Base-by-base conservation (phyloP, 2,329 filamentous ascomycete species). In the Scorias spongiosa region DNA sequence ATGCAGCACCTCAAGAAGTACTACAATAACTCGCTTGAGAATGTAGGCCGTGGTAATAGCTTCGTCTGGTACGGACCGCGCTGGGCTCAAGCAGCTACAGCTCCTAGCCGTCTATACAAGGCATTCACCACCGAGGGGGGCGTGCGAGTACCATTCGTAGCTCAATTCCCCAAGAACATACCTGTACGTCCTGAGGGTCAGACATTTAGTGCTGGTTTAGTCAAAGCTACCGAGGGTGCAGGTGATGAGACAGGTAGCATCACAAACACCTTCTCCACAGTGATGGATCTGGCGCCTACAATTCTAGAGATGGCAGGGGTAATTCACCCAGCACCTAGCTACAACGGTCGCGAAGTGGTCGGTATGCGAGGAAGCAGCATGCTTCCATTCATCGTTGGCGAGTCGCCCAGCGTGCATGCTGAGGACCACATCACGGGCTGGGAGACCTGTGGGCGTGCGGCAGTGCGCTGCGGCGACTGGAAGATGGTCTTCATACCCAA, bases 51-150 rank as follows among this genome's bases (percentile, higher is more conserved):
- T 41, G 70, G 60, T 40, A 63, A 76, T 54, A 72, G 68, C 2
- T 78, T 75, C 54, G 69, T 76, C 46, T 78, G 74, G 74, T 78
- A 78, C 49, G 74, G 75, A 1, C 70, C 70, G 2, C 67, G 67
- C 11, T 75, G 74, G 71, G 73, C 72, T 1, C 66, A 70, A 53
- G 71, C 70, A 28, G 65, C 70, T 10, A 74, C 71, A 1, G 70
- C 71, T 1, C 70, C 70, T 1, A 67, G 63, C 10, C 58, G 66
- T 28, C 54, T 67, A 18, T 73, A 68, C 61, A 72, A 71, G 45
- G 60, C 61, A 17, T 65, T 61, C 52, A 63, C 63, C 5, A 66
- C 64, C 2, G 64, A 68, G 52, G 65, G 71, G 1, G 72, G 72
- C 32, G 69, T 75, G 12, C 67, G 70, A 5, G 70, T 74, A 1